Evolutionary conservation across 2,329 filamentous ascomycete species (phyloP).

Genomic region (Penicillium palitans): DNA sequence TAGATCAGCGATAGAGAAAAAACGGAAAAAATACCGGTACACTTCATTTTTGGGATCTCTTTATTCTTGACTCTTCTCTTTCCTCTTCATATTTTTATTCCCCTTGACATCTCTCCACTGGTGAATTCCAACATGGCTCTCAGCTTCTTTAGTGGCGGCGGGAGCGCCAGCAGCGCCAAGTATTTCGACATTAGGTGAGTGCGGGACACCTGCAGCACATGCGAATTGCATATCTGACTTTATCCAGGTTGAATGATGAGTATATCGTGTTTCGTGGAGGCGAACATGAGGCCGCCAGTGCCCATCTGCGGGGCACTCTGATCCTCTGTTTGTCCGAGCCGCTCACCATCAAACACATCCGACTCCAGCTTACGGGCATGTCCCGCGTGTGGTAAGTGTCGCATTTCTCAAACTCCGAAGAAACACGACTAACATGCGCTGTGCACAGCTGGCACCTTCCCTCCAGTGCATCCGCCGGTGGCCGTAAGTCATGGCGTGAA

Average conservation of each 20-base stretch:
- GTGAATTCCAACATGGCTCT: conserved; percentile 41
- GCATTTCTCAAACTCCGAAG: background rate
- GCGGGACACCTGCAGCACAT: conserved; percentile 4
- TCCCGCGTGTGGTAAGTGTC: conserved; percentile 65
- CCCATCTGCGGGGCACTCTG: conserved; percentile 70
- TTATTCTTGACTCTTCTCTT: conserved; percentile 1
- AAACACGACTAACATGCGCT: background rate
- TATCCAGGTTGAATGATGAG: conserved; percentile 68
- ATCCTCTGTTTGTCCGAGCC: conserved; percentile 71
- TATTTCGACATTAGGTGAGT: conserved; percentile 52
- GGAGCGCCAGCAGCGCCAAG: conserved; percentile 48
- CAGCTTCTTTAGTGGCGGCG: conserved; percentile 47
- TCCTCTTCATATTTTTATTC: background rate
- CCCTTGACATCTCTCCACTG: conserved; percentile 14
- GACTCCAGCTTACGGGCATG: conserved; percentile 69
- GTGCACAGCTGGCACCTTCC: conserved; percentile 37
- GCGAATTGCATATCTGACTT: conserved; percentile 21
- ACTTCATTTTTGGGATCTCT: conserved; percentile 9
- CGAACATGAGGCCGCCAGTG: conserved; percentile 73
- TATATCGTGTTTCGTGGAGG: conserved; percentile 76
- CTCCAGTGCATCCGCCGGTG: conserved; percentile 38
- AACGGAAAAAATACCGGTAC: conserved; percentile 20
- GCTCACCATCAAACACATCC: conserved; percentile 71
- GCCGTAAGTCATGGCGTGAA: conserved; percentile 44
- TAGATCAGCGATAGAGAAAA: conserved; percentile 32